Conservation (phyloP, 1,284 basidiomycete species). For the Apiotrichum siamense region DNA sequence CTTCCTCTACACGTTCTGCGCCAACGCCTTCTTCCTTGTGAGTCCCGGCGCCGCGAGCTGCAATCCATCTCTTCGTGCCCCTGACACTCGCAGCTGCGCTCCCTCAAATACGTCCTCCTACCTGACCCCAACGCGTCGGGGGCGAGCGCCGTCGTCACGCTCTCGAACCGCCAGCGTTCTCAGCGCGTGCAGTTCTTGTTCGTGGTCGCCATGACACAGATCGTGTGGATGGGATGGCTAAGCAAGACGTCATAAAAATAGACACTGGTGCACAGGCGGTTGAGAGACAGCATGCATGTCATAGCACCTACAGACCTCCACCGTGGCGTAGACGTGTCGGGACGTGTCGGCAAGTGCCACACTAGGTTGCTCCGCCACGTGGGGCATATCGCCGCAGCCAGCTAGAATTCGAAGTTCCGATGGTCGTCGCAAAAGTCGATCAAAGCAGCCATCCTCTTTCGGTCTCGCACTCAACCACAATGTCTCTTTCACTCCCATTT, state of each 20-base stretch:
- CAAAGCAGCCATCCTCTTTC: background rate
- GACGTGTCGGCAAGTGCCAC: no score
- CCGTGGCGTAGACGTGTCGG: no score
- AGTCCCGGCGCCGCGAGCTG: conserved; percentile 35
- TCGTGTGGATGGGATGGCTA: conserved; percentile 72
- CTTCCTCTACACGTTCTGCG: conserved; percentile 77
- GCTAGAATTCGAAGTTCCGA: no score
- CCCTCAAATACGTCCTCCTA: conserved; percentile 81
- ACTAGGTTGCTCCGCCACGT: background rate
- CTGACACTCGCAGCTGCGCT: conserved; percentile 55
- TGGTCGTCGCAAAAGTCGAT: conserved; percentile 2
- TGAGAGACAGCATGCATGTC: background rate
- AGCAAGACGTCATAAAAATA: conserved; percentile 42
- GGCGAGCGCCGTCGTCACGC: conserved; percentile 52
- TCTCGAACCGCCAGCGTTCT: conserved; percentile 72
- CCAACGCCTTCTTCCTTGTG: conserved; percentile 92
- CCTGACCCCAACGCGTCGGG: conserved; percentile 55
- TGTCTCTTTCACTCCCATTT: background rate
- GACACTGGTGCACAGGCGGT: no score
- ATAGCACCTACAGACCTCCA: no score
- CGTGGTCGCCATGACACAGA: conserved; percentile 61
- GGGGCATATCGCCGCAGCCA: conserved; percentile 1
- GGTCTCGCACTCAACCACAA: conserved; percentile 1
- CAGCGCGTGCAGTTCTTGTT: conserved; percentile 82
- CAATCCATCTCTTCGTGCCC: background rate